Percentiles rank a stretch among this genome's conserved stretches.
Evolutionary conservation across 441 rosid genomes (phyloP).

Genomic region (Erodium trifolium): DNA sequence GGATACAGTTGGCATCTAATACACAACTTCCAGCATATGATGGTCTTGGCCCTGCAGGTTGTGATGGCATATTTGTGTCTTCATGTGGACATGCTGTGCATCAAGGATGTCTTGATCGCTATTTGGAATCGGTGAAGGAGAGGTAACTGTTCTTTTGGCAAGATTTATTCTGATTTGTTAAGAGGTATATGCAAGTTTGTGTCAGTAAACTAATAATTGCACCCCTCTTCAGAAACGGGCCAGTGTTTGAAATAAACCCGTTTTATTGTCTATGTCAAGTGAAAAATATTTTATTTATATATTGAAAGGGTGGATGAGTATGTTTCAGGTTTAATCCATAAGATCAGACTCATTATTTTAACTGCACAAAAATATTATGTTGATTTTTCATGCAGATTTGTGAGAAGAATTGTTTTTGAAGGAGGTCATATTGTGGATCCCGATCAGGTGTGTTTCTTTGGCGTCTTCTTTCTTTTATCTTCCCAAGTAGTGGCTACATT

Average conservation of each 20-base stretch:
- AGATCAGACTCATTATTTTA: background rate
- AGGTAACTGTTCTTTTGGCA: constrained; percentile 41
- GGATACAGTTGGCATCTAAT: constrained; percentile 26
- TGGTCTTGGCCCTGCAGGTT: constrained; percentile 68
- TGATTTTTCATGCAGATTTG: constrained; percentile 37
- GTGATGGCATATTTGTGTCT: constrained; percentile 84
- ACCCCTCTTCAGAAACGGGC: constrained; percentile 2
- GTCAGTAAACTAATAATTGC: background rate
- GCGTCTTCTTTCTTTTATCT: constrained; percentile 8
- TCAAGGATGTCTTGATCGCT: constrained; percentile 82
- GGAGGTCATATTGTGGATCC: constrained; percentile 83
- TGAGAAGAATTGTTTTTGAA: constrained; percentile 67
- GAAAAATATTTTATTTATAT: constrained; percentile 1
- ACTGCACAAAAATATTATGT: constrained; percentile 5
- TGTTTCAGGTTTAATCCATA: background rate
- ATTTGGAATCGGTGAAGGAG: constrained; percentile 74
- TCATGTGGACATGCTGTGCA: constrained; percentile 99
- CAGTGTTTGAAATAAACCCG: background rate
- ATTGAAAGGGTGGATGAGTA: background rate
- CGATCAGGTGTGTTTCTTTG: constrained; percentile 46
- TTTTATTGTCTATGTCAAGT: background rate
- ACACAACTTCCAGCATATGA: constrained; percentile 34
- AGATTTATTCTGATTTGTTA: background rate
- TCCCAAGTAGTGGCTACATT: constrained; percentile 1
- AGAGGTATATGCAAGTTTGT: background rate